Evolutionary conservation across 345 rosid genomes (phyloP).

Genomic region (Hypericum perforatum): DNA sequence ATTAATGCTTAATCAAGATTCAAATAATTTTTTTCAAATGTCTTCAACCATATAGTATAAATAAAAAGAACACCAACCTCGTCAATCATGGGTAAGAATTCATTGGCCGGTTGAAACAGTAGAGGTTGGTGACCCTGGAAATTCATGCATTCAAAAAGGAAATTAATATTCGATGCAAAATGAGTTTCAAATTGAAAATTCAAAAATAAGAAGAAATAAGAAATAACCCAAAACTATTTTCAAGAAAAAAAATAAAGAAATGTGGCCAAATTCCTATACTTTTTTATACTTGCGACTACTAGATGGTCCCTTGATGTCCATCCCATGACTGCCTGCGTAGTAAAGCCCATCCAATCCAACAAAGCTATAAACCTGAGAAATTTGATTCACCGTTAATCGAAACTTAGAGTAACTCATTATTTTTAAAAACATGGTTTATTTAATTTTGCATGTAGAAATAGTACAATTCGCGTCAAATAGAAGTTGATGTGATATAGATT

Average conservation of each 20-base stretch:
- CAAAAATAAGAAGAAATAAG: not conserved
- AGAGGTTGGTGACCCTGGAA: constrained; percentile 42
- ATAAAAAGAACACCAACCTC: constrained; percentile 36
- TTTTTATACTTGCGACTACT: constrained; percentile 42
- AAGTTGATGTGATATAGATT: no score
- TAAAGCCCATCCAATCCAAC: constrained; percentile 75
- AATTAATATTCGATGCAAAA: not conserved
- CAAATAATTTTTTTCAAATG: no score
- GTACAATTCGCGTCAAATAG: no score
- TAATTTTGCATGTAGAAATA: no score
- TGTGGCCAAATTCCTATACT: constrained; percentile 22
- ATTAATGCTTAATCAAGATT: not conserved
- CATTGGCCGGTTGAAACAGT: constrained; percentile 73
- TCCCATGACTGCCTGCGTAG: constrained; percentile 99
- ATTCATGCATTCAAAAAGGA: not conserved
- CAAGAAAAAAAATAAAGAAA: no score
- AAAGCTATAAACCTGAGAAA: constrained; percentile 60
- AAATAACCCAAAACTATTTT: no score
- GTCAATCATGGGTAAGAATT: constrained; percentile 72
- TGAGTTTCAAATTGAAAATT: not conserved
- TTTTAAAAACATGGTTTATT: no score
- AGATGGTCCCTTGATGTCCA: constrained; percentile 95
- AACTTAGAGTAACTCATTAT: not conserved
- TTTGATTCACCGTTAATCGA: not conserved
- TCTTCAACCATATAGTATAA: no score